Evolutionary conservation across 768 basidiomycete genomes (phyloP).

Genomic region (Tylopilus felleus): DNA sequence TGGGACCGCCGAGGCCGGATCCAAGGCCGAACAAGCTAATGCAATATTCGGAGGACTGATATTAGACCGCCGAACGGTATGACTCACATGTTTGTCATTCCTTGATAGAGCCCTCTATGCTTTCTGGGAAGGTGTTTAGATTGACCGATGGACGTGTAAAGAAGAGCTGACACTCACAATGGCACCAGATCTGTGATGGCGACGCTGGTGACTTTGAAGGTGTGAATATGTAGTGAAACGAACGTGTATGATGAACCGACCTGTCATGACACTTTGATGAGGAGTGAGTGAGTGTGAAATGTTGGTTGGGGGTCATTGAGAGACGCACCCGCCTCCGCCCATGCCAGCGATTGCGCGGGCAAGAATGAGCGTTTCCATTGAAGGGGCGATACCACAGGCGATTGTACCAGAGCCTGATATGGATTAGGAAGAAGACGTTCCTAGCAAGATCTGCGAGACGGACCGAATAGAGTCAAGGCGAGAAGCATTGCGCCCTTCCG

Average conservation of each 20-base stretch:
- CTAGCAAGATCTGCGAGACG: constrained; percentile 20
- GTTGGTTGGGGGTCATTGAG: background rate
- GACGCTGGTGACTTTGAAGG: constrained; percentile 67
- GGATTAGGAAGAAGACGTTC: constrained; percentile 16
- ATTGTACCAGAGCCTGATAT: constrained; percentile 73
- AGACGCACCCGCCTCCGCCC: constrained; percentile 83
- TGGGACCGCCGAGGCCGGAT: constrained; percentile 72
- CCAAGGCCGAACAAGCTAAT: constrained; percentile 80
- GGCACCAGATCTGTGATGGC: constrained; percentile 88
- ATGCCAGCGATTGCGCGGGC: constrained; percentile 87
- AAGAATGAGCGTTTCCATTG: constrained; percentile 77
- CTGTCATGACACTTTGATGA: constrained; percentile 75
- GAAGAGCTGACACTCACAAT: constrained; percentile 48
- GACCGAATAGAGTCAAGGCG: constrained; percentile 81
- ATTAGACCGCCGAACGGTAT: background rate
- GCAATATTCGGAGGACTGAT: constrained; percentile 9
- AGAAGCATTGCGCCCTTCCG: constrained; percentile 85
- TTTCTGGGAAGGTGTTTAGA: constrained; percentile 45
- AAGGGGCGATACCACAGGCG: constrained; percentile 81
- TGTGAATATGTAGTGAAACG: constrained; percentile 13
- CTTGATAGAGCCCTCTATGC: constrained; percentile 88
- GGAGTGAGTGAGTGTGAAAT: constrained; percentile 8
- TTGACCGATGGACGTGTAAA: background rate
- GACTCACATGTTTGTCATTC: constrained; percentile 80
- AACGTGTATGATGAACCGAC: constrained; percentile 34